These are phyloP conservation scores for Prototheca stagnorum DNA, from an alignment of 163 green algal species.

Conservation along the genomic window DNA sequence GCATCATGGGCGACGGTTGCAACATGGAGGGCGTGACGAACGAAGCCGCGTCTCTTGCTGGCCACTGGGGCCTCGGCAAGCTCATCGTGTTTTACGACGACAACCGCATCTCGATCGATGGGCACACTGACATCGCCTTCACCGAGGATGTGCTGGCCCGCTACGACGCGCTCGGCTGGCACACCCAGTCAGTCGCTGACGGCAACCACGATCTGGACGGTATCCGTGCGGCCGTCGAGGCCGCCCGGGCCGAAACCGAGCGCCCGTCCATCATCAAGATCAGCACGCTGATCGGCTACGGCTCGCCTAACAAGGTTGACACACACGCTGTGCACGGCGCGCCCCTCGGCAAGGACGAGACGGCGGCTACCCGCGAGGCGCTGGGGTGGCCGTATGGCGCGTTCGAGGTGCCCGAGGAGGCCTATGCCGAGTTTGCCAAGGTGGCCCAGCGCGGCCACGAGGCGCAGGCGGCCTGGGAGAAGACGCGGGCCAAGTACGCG, in stretches of 20 bases:
- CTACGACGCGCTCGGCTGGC: slow-evolving; percentile 81
- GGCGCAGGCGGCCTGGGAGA: slow-evolving; percentile 22
- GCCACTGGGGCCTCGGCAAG: slow-evolving; percentile 98
- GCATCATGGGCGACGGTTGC: slow-evolving; percentile 97
- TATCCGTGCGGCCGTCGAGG: slow-evolving; percentile 72
- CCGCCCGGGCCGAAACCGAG: slow-evolving; percentile 87
- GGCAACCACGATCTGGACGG: slow-evolving; percentile 91
- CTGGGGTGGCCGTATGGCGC: slow-evolving; percentile 81
- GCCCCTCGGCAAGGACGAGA: slow-evolving; percentile 87
- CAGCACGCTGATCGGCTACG: slow-evolving; percentile 96
- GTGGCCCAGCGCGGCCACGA: slow-evolving; percentile 12
- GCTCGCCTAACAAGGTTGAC: slow-evolving; percentile 97
- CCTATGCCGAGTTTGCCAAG: slow-evolving; percentile 27
- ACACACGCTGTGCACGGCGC: slow-evolving; percentile 93
- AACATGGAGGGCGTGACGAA: slow-evolving; percentile 99
- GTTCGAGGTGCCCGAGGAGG: slow-evolving; percentile 61
- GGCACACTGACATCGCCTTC: slow-evolving; percentile 97
- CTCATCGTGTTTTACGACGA: slow-evolving; percentile 99
- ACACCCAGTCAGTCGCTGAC: slow-evolving; percentile 60
- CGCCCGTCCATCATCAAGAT: slow-evolving; percentile 97
- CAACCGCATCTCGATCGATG: slow-evolving; percentile 99
- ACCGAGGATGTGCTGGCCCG: slow-evolving; percentile 92
- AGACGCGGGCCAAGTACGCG: slow-evolving; percentile 35
- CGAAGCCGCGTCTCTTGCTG: slow-evolving; percentile 91
- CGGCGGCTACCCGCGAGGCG: slow-evolving; percentile 77